Evolutionary conservation across 2,329 filamentous ascomycete genomes (phyloP).

Genomic region (Ploettnerulaceae sp.): DNA sequence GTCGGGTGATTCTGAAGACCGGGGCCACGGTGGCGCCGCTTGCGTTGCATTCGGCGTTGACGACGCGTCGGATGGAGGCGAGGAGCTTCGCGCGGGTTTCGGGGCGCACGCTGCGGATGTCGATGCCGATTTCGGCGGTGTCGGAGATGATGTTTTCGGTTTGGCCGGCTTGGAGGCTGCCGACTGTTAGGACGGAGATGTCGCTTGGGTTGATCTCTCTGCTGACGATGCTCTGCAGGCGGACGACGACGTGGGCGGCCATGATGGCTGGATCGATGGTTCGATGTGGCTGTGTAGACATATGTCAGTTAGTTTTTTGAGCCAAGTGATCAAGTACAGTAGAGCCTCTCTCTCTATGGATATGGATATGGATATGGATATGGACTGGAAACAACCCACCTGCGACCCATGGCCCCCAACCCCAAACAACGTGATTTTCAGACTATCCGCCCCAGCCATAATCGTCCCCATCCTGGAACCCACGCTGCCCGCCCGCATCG

Average conservation of each 20-base stretch:
- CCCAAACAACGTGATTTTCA: conserved; percentile 38
- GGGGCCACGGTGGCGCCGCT: conserved; percentile 33
- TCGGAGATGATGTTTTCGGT: conserved; percentile 44
- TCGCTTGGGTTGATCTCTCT: conserved; percentile 39
- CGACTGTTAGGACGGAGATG: conserved; percentile 41
- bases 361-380: too few relatives aligned
- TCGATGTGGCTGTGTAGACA: conserved; percentile 38
- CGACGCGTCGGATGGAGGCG: conserved; percentile 38
- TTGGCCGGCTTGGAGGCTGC: conserved; percentile 39
- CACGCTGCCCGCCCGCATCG: conserved; percentile 35
- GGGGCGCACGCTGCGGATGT: conserved; percentile 36
- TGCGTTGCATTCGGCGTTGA: conserved; percentile 50
- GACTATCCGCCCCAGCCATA: conserved; percentile 35
- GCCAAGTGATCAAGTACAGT: too few relatives aligned
- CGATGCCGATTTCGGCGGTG: conserved; percentile 38
- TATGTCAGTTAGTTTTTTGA: too few relatives aligned
- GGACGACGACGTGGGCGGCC: conserved; percentile 38
- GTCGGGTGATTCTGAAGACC: conserved; percentile 16
- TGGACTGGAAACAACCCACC: too few relatives aligned
- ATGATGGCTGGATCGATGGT: conserved; percentile 45
- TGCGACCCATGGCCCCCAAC: conserved; percentile 42
- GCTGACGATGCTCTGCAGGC: conserved; percentile 38
- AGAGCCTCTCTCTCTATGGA: too few relatives aligned
- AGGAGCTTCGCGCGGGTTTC: conserved; percentile 36
- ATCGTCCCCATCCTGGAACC: conserved; percentile 34